phyloP scores from a whole-genome alignment of 2,329 filamentous ascomycete species.

The Juglanconis juglandina region DNA sequence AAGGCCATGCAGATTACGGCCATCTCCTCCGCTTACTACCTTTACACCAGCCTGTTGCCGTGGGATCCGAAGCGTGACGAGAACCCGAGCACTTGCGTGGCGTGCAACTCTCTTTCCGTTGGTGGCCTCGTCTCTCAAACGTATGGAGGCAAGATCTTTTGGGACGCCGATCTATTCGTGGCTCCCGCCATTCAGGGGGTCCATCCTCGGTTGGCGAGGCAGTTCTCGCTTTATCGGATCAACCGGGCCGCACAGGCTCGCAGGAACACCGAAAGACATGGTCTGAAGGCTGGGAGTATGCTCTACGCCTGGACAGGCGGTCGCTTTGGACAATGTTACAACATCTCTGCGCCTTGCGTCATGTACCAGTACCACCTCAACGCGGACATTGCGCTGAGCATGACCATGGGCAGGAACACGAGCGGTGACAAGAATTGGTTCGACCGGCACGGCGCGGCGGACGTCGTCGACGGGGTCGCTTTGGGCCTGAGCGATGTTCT shows the following conservation, averaged over 20 bases:
- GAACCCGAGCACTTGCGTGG: slow-evolving; percentile 13
- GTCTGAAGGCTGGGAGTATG: slow-evolving; percentile 46
- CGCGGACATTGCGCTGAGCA: slow-evolving; percentile 59
- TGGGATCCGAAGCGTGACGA: slow-evolving; percentile 4
- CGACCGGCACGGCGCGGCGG: slow-evolving; percentile 9
- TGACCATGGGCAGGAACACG: slow-evolving; percentile 25
- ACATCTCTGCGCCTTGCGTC: slow-evolving; percentile 58
- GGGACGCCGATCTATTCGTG: slow-evolving; percentile 30
- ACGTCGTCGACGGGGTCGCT: slow-evolving; percentile 14
- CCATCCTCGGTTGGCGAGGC: slow-evolving; percentile 25
- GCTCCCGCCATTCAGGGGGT: slow-evolving; percentile 25
- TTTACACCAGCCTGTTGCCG: slow-evolving; percentile 14
- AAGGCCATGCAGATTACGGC: slow-evolving; percentile 12
- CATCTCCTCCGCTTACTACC: slow-evolving; percentile 16
- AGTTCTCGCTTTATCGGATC: slow-evolving; percentile 27
- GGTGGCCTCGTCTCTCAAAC: slow-evolving; percentile 27
- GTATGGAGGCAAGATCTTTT: slow-evolving; percentile 29
- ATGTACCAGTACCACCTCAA: slow-evolving; percentile 71
- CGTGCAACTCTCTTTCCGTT: slow-evolving; percentile 23
- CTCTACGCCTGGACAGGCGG: slow-evolving; percentile 67
- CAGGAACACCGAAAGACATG: slow-evolving; percentile 55
- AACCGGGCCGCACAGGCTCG: slow-evolving; percentile 46
- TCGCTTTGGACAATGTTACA: slow-evolving; percentile 64
- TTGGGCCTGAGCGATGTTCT: slow-evolving; percentile 16
- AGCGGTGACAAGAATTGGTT: slow-evolving; percentile 23